Evolutionary conservation across 2,329 filamentous ascomycete species (phyloP), one percentile per base, ranked within the genome.

Genomic region (Pestalotiopsis sp.): DNA sequence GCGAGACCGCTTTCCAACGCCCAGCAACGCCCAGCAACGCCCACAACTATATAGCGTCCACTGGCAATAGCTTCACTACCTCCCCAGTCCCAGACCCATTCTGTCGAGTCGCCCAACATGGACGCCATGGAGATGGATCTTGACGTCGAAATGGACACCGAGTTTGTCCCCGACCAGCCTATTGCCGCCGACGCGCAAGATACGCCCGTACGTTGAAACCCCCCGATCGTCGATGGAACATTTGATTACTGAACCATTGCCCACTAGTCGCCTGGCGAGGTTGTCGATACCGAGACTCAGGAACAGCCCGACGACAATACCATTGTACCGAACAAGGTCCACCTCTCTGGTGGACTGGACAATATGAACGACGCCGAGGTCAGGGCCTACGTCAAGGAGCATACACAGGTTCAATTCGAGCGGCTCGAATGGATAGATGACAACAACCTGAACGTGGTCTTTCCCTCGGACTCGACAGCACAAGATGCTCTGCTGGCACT

Each of bases 381-480:
- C 74, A 91, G 92, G 74, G 84, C 87, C 69, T 98, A 94, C 75
- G 88, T 93, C 9, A 81, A 84, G 62, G 86, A 93, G 71, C 88
- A 96, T 78, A 82, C 85, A 45, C 78, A 80, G 14, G 84, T 86
- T 67, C 76, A 82, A 66, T 84, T 90, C 68, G 83, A 87, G 68
- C 86, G 88, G 70, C 85, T 98, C 71, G 94, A 98, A 82, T 99
- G 96, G 96, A 94, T 99, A 73, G 93, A 98, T 78, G 96, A 99
- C 80, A 91, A 89, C 6, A 95, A 94, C 0, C 93, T 94, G 71
- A 98, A 98, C 77, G 84, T 98, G 66, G 81, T 97, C 66, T 98
- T 96, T 82, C 83, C 82, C 52, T 85, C 85, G 6, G 83, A 88
- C 14, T 77, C 80, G 27, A 77, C 79, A 6, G 88, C 88, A 1